Base-by-base conservation (phyloP, 202 grass and related monocot genomes). In the Panicum virgatum region DNA sequence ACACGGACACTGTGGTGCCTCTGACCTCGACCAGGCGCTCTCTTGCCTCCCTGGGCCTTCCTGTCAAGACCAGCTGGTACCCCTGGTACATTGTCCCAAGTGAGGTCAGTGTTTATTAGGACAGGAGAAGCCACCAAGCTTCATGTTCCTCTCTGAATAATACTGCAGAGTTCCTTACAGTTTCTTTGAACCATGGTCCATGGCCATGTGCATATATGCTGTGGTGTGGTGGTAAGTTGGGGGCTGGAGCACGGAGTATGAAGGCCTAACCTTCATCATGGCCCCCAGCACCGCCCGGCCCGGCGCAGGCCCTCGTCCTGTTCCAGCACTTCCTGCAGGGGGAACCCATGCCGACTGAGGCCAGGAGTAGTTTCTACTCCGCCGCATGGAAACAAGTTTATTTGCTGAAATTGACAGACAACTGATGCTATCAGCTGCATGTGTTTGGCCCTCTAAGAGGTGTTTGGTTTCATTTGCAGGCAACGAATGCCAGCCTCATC, bases 241-340 rank as follows among this genome's bases (percentile, higher is more conserved):
- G 20, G 90, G 90, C 2, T 89, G 90, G 86, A 92, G 82, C 63
- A 79, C 86, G 66, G 87, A 86, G 45, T 92, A 86, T 36, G 68
- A 88, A 86, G 86, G 90, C 22, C 63, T 86, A 36, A 83, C 83
- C 12, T 62, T 15, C 5, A 12, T 62, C 26, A 62, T 48, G 6
- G n/a, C n/a, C 68, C 68, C 8, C 68, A 30, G 23, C 68, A 70
- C 43, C 68, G 68, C 1, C 23, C 68, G n/a, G n/a, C n/a, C n/a
- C n/a, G 43, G 68, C 18, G 25, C 68, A 71, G 44, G 25, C 68
- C 1, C 27, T 71, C 43, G 4, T 71, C 68, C 10, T 71, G 43
- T 48, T 71, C 25, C 10, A 71, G 43, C 68, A 71, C 4, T 71
- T 48, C 68, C 15, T 71, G 15, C 0, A 5, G 68, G 68, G 68